phyloP scores from a whole-genome alignment of 2,329 filamentous ascomycete species.

The Apiospora rasikravindrae region DNA sequence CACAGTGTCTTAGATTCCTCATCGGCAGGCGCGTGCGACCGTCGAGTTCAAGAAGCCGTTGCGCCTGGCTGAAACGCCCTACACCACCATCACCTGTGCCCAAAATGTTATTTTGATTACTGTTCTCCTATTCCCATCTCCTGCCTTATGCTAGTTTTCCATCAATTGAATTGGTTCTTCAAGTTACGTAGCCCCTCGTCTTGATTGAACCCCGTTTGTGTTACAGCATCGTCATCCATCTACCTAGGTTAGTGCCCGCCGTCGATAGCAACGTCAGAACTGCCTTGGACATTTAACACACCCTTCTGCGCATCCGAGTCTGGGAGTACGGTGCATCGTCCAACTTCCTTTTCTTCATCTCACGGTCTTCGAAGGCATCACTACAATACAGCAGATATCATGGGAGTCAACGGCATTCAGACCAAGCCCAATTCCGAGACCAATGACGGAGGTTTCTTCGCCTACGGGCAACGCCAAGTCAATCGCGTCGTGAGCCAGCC shows the following conservation, averaged over 20 bases:
- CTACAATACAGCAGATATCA: not conserved
- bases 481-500: slow-evolving; percentile 63
- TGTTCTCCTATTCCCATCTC: not conserved
- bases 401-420: slow-evolving; percentile 29
- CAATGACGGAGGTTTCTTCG: slow-evolving; percentile 38
- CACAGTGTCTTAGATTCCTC: not conserved
- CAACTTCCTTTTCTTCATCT: too few relatives aligned
- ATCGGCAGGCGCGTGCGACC: not conserved
- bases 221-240: not conserved
- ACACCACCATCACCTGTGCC: not conserved
- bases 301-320: not conserved
- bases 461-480: slow-evolving; percentile 50
- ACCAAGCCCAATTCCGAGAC: slow-evolving; percentile 40
- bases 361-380: not conserved
- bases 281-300: not conserved
- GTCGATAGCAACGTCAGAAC: not conserved
- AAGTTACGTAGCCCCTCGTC: not conserved
- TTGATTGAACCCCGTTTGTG: not conserved
- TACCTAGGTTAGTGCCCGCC: too few relatives aligned
- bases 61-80: not conserved
- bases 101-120: slow-evolving; percentile 9
- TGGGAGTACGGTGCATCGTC: too few relatives aligned
- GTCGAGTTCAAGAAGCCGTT: not conserved
- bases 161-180: not conserved
- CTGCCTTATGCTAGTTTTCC: not conserved